Conservation (phyloP, 331 rosid species). For the Telfairia occidentalis region DNA sequence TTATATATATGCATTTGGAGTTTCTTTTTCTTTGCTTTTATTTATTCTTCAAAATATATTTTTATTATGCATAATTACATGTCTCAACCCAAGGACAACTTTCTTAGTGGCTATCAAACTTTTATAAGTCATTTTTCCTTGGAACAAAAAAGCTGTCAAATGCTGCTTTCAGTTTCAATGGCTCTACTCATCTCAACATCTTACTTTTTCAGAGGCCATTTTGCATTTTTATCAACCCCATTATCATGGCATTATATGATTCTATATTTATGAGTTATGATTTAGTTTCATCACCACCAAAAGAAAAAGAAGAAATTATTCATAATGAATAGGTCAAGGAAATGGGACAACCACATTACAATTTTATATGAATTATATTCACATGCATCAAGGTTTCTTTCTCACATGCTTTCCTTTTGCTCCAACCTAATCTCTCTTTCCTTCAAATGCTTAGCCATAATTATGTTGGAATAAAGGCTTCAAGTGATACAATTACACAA, state of each 20-base stretch:
- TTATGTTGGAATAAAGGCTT: conserved; percentile 23
- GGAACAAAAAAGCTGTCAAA: conserved; percentile 47
- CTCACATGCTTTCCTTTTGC: conserved; percentile 27
- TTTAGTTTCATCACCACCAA: conserved; percentile 23
- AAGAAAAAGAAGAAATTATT: not conserved
- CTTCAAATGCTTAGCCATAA: conserved; percentile 23
- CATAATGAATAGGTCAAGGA: conserved; percentile 14
- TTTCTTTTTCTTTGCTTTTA: conserved; percentile 44
- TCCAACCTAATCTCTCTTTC: conserved; percentile 15
- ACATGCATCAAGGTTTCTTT: conserved; percentile 14
- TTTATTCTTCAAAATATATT: conserved; percentile 38
- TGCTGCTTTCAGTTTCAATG: conserved; percentile 53
- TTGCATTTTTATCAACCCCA: conserved; percentile 57
- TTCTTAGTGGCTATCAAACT: conserved; percentile 64
- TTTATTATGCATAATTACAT: conserved; percentile 13
- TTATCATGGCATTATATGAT: conserved; percentile 37
- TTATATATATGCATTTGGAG: conserved; percentile 26
- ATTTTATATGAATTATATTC: conserved; percentile 6
- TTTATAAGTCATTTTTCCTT: conserved; percentile 33
- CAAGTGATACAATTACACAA: not conserved
- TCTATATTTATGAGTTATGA: conserved; percentile 8
- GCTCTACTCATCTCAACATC: conserved; percentile 22
- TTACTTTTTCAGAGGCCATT: conserved; percentile 31
- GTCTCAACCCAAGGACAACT: conserved; percentile 37
- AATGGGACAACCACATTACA: conserved; percentile 8